phyloP scores from a whole-genome alignment of 495 filamentous ascomycete species.

The Aspergillus asperescens region DNA sequence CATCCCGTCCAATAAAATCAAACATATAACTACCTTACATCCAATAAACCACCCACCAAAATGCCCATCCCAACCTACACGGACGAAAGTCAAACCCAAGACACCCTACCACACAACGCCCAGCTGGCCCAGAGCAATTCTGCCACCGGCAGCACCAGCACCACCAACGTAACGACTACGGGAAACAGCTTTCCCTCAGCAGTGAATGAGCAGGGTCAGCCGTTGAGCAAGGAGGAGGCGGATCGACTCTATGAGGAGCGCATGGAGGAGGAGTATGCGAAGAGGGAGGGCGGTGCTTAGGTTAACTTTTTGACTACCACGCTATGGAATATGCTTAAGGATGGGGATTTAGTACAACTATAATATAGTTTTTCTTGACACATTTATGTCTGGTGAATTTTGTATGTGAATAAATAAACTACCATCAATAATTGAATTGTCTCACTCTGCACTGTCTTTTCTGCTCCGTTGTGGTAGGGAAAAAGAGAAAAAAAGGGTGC shows the following conservation, averaged over 20 bases:
- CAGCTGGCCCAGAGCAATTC: background rate
- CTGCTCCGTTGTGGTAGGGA: too few species aligned
- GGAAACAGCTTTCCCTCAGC: background rate
- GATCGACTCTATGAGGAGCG: conserved; percentile 61
- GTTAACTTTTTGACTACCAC: background rate
- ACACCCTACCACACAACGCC: background rate
- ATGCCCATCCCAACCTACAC: conserved; percentile 11
- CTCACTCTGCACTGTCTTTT: too few species aligned
- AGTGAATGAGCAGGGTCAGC: conserved; percentile 17
- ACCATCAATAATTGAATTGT: too few species aligned
- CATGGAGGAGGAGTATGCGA: conserved; percentile 78
- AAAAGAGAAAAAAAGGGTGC: conserved; percentile 1
- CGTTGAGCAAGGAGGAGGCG: conserved; percentile 48
- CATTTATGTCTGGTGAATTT: too few species aligned
- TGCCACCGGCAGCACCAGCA: background rate
- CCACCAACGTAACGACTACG: background rate
- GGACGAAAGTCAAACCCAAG: background rate
- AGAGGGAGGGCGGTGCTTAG: conserved; percentile 64
- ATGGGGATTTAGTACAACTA: too few species aligned
- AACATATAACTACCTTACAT: background rate
- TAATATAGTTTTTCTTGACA: too few species aligned
- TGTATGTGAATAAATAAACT: too few species aligned
- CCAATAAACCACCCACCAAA: background rate
- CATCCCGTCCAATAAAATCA: background rate
- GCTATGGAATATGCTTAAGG: too few species aligned